phyloP scores from a whole-genome alignment of 768 basidiomycete genomes.

The Trametes cubensis region DNA sequence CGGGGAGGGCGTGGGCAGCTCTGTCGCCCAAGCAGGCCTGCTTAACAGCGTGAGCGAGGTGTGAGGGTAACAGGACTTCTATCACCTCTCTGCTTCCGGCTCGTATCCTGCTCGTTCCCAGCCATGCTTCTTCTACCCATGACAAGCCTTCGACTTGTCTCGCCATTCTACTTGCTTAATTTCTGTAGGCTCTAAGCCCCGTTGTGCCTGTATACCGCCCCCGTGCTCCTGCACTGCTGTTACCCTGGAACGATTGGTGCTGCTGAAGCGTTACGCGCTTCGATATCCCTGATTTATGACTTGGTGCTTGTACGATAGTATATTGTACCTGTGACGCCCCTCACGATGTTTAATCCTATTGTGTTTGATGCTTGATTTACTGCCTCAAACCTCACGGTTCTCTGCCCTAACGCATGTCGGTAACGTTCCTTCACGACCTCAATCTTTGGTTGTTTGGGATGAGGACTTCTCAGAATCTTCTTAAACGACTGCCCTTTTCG shows the following conservation, averaged over 20 bases:
- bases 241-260: background rate
- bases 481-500: too few species aligned
- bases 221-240: background rate
- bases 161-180: too few species aligned
- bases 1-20: constrained; percentile 44
- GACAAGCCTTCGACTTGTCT: too few species aligned
- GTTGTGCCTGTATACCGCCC: too few species aligned
- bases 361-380: too few species aligned
- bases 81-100: background rate
- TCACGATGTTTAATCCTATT: too few species aligned
- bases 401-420: too few species aligned
- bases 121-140: background rate
- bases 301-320: background rate
- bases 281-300: background rate
- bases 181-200: too few species aligned
- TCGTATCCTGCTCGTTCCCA: background rate
- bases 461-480: too few species aligned
- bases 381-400: too few species aligned
- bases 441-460: too few species aligned
- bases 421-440: too few species aligned
- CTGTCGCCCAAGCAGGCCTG: constrained; percentile 52
- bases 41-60: constrained; percentile 52
- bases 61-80: background rate
- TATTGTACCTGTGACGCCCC: background rate
- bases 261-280: background rate